These are phyloP conservation scores for Taphrina communis DNA, from an alignment of 1,139 yeast genomes.

Conservation along the genomic window DNA sequence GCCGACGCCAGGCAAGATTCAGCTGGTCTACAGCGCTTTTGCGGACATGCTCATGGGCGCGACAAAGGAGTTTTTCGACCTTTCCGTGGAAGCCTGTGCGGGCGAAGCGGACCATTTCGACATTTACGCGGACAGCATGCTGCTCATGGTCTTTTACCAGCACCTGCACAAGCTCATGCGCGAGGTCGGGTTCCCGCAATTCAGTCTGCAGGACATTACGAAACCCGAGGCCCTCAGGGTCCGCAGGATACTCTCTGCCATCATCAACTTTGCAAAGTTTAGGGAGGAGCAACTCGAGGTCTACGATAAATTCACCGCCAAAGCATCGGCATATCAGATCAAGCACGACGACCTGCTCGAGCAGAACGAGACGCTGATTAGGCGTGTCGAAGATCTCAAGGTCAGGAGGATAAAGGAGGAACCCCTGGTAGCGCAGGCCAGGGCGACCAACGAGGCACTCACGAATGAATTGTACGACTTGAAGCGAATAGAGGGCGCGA, in stretches of 20 bases:
- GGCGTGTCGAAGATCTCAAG: constrained; percentile 48
- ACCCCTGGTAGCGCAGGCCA: constrained; percentile 57
- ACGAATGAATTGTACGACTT: constrained; percentile 69
- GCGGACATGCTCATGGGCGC: constrained; percentile 72
- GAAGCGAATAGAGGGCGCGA: constrained; percentile 66
- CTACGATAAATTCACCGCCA: constrained; percentile 65
- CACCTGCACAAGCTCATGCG: constrained; percentile 48
- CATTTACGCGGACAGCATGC: constrained; percentile 36
- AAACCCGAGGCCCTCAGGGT: constrained; percentile 74
- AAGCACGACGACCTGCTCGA: constrained; percentile 34
- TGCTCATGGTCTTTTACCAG: constrained; percentile 43
- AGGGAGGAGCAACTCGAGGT: constrained; percentile 77
- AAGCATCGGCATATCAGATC: constrained; percentile 56
- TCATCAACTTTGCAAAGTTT: constrained; percentile 82
- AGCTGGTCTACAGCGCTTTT: constrained; percentile 70
- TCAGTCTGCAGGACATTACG: constrained; percentile 69
- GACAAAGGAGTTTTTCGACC: constrained; percentile 58
- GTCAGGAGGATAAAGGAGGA: constrained; percentile 47
- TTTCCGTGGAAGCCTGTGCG: constrained; percentile 47
- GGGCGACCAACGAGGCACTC: constrained; percentile 63
- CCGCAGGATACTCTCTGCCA: constrained; percentile 74
- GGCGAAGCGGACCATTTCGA: constrained; percentile 41
- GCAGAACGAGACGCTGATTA: constrained; percentile 46
- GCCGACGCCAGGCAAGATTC: constrained; percentile 71
- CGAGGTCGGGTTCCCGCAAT: constrained; percentile 76